Conservation (phyloP, 768 basidiomycete genomes). For the Floccularia luteovirens region DNA sequence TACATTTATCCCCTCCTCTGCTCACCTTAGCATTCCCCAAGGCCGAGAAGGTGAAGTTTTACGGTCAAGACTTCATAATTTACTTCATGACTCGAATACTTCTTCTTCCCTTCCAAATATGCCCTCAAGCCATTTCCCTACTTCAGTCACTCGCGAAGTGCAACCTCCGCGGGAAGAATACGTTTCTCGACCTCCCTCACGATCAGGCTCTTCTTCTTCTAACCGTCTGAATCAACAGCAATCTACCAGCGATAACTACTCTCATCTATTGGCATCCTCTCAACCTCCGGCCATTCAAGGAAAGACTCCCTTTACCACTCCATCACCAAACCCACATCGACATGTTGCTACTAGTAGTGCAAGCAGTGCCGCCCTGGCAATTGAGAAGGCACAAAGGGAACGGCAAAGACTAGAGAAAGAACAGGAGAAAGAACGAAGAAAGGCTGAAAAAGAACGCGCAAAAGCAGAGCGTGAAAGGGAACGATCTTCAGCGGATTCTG, state of each 20-base stretch:
- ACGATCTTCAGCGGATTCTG: neutral
- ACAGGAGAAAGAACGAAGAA: constrained; percentile 17
- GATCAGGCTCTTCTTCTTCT: neutral
- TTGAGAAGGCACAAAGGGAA: constrained; percentile 30
- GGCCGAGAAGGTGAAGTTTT: constrained; percentile 20
- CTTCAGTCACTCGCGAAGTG: constrained; percentile 12
- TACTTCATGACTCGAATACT: constrained; percentile 28
- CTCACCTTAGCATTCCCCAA: constrained; percentile 13
- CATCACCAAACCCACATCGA: constrained; percentile 1
- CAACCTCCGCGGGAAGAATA: constrained; percentile 7
- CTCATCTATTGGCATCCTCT: constrained; percentile 7
- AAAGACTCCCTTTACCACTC: constrained; percentile 1
- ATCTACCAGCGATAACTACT: constrained; percentile 5
- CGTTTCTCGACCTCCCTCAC: constrained; percentile 4
- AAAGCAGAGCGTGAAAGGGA: constrained; percentile 13
- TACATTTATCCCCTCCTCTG: constrained; percentile 7
- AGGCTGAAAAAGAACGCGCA: constrained; percentile 15
- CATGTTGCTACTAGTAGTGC: constrained; percentile 16
- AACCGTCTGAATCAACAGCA: constrained; percentile 2
- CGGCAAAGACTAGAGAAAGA: constrained; percentile 21
- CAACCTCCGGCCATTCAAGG: neutral
- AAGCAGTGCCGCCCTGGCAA: constrained; percentile 43
- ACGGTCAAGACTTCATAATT: constrained; percentile 34
- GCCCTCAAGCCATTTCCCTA: constrained; percentile 10
- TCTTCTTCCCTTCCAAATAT: constrained; percentile 39